phyloP scores from a whole-genome alignment of 495 filamentous ascomycete species.

The Hypoxylon lienhwacheense region DNA sequence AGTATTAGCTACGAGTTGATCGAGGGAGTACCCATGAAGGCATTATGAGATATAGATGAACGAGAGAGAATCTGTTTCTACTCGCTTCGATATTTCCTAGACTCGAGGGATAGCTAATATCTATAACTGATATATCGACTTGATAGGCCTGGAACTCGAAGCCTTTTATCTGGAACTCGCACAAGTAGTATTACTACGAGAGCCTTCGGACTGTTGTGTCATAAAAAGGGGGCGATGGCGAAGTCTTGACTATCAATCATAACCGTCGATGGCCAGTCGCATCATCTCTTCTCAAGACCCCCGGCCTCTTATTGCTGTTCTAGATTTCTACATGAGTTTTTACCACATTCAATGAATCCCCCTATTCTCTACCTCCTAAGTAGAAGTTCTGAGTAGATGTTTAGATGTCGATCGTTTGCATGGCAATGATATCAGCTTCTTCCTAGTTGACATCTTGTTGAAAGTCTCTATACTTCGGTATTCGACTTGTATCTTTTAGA shows the following conservation, averaged over 20 bases:
- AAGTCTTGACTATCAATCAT: slow-evolving; percentile 8
- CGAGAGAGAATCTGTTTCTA: background rate
- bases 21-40: slow-evolving; percentile 8
- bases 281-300: slow-evolving; percentile 1
- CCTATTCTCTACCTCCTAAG: too few species aligned
- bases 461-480: too few species aligned
- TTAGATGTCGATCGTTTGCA: too few species aligned
- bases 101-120: background rate
- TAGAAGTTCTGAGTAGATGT: background rate
- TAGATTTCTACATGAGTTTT: background rate
- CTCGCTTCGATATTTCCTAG: too few species aligned
- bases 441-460: too few species aligned
- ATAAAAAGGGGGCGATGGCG: slow-evolving; percentile 17
- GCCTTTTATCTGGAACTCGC: background rate
- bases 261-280: slow-evolving; percentile 5
- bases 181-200: background rate
- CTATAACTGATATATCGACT: background rate
- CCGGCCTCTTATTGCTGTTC: background rate
- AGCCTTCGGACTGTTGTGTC: slow-evolving; percentile 11
- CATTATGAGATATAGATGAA: slow-evolving; percentile 8
- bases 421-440: too few species aligned
- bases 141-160: background rate
- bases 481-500: too few species aligned
- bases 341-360: background rate
- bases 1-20: background rate